Conservation (phyloP, 352 stramenopile species). For the Phytophthora ramorum region DNA sequence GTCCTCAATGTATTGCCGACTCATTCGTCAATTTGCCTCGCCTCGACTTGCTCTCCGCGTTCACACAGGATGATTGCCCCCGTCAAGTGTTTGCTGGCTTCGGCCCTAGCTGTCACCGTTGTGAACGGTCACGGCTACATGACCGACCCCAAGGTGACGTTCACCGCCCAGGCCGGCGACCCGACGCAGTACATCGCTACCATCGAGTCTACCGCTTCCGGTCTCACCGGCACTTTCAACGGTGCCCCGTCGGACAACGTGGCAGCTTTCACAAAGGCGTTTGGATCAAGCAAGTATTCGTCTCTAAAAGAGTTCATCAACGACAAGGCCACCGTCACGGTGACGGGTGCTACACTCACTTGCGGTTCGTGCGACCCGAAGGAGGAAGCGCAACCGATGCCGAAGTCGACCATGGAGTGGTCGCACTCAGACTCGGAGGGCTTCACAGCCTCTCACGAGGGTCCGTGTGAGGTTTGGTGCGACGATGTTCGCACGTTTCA, state of each 20-base stretch:
- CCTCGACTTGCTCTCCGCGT: neutral
- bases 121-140: constrained; percentile 35
- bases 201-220: constrained; percentile 29
- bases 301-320: constrained; percentile 32
- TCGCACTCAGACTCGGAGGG: constrained; percentile 30
- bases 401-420: constrained; percentile 28
- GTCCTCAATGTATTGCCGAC: neutral
- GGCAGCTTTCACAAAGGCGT: constrained; percentile 32
- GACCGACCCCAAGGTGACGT: constrained; percentile 23
- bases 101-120: constrained; percentile 1
- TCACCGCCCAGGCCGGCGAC: constrained; percentile 20
- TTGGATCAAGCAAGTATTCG: constrained; percentile 26
- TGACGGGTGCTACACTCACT: constrained; percentile 27
- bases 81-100: constrained; percentile 18
- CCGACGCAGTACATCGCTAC: constrained; percentile 37
- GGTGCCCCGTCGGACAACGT: constrained; percentile 23
- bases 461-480: constrained; percentile 54
- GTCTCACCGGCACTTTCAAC: constrained; percentile 31
- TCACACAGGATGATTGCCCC: constrained; percentile 7
- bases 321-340: constrained; percentile 24
- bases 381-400: constrained; percentile 21
- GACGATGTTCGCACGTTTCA: constrained; percentile 32
- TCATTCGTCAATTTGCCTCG: constrained; percentile 25
- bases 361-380: constrained; percentile 31
- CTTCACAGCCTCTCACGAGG: constrained; percentile 45